A percentile compares a stretch with the other conserved stretches of the same genome.
These are phyloP conservation scores for Aureobasidium zeae DNA, from an alignment of 2,329 filamentous ascomycete species.

Conservation along the genomic window DNA sequence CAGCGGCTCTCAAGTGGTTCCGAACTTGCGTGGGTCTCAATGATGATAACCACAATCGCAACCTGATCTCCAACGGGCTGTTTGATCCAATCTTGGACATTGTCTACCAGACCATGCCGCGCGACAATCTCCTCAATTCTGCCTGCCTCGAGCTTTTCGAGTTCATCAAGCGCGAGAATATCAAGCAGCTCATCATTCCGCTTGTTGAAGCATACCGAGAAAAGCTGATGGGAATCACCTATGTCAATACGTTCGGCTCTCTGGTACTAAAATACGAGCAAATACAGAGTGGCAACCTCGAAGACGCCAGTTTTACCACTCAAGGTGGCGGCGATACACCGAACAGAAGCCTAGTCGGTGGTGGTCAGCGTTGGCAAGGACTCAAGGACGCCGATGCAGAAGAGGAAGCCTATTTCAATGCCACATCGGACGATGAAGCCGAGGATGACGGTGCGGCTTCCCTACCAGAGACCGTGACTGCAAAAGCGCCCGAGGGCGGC, in stretches of 20 bases:
- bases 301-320: constrained; percentile 57
- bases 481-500: constrained; percentile 49
- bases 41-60: constrained; percentile 83
- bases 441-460: constrained; percentile 40
- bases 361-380: constrained; percentile 51
- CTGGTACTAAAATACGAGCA: constrained; percentile 72
- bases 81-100: constrained; percentile 80
- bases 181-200: constrained; percentile 74
- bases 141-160: constrained; percentile 92
- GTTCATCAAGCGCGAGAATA: constrained; percentile 67
- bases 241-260: constrained; percentile 74
- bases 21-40: constrained; percentile 74
- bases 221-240: constrained; percentile 63
- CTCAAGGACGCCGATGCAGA: constrained; percentile 76
- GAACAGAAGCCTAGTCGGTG: constrained; percentile 43
- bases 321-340: constrained; percentile 54
- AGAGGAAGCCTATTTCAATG: constrained; percentile 90
- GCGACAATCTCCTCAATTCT: constrained; percentile 88
- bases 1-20: constrained; percentile 88
- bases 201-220: constrained; percentile 78
- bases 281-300: constrained; percentile 54
- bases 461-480: constrained; percentile 24
- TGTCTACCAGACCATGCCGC: constrained; percentile 73
- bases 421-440: constrained; percentile 72
- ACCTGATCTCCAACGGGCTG: constrained; percentile 71